phyloP scores from a whole-genome alignment of 2,329 filamentous ascomycete species.

The Trichoderma hamatum region DNA sequence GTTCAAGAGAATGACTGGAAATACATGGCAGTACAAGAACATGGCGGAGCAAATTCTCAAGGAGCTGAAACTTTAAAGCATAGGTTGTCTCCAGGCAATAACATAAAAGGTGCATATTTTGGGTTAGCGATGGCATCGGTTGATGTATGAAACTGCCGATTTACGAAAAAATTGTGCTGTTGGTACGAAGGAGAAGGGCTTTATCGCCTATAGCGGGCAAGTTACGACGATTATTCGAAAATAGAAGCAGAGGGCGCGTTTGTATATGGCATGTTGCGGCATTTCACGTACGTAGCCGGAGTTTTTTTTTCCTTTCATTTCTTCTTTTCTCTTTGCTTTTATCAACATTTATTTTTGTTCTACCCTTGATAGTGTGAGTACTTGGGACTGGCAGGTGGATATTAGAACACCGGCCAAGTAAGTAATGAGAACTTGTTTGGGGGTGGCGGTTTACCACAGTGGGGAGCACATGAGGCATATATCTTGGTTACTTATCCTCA shows the following conservation, averaged over 20 bases:
- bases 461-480: constrained; percentile 24
- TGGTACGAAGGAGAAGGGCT: neutral
- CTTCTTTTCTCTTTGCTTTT: neutral
- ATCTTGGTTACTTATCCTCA: constrained; percentile 24
- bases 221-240: constrained; percentile 10
- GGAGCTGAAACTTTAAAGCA: constrained; percentile 72
- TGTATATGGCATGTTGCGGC: constrained; percentile 32
- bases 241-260: constrained; percentile 28
- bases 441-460: constrained; percentile 12
- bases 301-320: constrained; percentile 12
- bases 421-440: constrained; percentile 21
- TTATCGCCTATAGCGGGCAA: neutral
- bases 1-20: constrained; percentile 94
- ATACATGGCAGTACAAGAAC: constrained; percentile 98
- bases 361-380: constrained; percentile 5
- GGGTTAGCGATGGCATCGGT: neutral
- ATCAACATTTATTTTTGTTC: neutral
- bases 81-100: neutral
- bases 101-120: neutral
- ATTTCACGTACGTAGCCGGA: constrained; percentile 28
- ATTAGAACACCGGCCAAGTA: constrained; percentile 11
- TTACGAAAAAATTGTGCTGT: neutral
- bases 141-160: neutral
- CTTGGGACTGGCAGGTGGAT: constrained; percentile 15
- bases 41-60: constrained; percentile 95